Base-by-base conservation (phyloP, 1,284 basidiomycete genomes). In the Boletus hoseneyae region DNA sequence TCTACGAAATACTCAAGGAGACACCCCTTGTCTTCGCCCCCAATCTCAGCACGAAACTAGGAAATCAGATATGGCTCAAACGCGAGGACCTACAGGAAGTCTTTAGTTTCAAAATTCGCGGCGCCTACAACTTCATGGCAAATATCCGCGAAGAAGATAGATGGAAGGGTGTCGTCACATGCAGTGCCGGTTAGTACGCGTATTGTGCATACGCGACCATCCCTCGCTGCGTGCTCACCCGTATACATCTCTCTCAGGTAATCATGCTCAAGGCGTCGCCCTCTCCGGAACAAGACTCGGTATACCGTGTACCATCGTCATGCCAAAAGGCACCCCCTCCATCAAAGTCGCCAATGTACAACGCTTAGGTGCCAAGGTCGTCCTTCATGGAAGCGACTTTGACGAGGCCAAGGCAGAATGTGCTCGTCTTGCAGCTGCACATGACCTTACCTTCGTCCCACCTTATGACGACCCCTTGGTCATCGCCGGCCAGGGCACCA, bases 111-210 rank as follows among this genome's bases (percentile, higher is more conserved):
- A 99, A 99, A 68, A 93, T 97, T 49, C 78, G 97, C 8, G 97
- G 97, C 21, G 97, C 97, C 16, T 99, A 97, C 77, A 99, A 99
- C 72, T 92, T 98, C 69, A 99, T 99, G 97, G 91, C 92, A 6
- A 83, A 83, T 69, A 74, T 99, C 39, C 77, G 78, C 10, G 84
- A 89, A 21, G 92, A 94, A 52, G 94, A 98, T 61, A 82, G 94
- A 57, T 93, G 92, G 90, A 96, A 95, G 70, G 97, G 97, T 52
- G 97, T 99, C 57, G 80, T 99, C 51, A 98, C 97, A 36, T 99
- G 96, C 68, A 96, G 92, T 64, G 97, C 95, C 52, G 94, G 93
- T 95, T 71, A 82, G 90, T 86, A 72, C 76, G 76, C 75, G 73
- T 80, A 73, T 58, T 59, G 56, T 63, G 47, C 45, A 48, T 58